Evolutionary conservation across 225 moss, liverwort and hornwort genomes (phyloP).

Genomic region (Sphagnum tenellum): DNA sequence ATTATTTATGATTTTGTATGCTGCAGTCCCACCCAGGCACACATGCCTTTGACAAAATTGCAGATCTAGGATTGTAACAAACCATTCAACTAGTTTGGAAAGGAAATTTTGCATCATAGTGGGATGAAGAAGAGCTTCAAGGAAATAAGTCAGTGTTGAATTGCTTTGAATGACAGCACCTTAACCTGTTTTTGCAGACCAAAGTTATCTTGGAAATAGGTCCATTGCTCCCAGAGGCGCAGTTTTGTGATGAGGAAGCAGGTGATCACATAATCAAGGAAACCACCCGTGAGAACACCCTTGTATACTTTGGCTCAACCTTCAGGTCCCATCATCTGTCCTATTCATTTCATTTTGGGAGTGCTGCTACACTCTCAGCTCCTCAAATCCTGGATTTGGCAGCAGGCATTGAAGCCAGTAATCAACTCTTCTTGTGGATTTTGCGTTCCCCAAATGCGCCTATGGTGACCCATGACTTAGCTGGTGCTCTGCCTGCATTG

Average conservation of each 20-base stretch:
- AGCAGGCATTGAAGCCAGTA: slow-evolving; percentile 21
- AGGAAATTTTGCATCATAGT: neutral
- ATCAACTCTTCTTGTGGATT: slow-evolving; percentile 32
- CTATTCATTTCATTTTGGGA: slow-evolving; percentile 28
- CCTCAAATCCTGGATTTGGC: slow-evolving; percentile 30
- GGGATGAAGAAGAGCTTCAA: neutral
- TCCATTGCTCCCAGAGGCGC: slow-evolving; percentile 14
- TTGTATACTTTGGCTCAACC: slow-evolving; percentile 18
- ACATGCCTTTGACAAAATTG: too few relatives aligned
- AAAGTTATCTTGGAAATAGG: slow-evolving; percentile 22
- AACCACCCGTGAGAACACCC: slow-evolving; percentile 11
- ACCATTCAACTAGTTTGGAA: too few relatives aligned
- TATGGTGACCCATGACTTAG: neutral
- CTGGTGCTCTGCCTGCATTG: slow-evolving; percentile 4
- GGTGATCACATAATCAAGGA: neutral
- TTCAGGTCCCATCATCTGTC: slow-evolving; percentile 25
- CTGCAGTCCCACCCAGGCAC: too few relatives aligned
- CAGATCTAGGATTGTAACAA: too few relatives aligned
- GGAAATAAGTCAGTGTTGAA: neutral
- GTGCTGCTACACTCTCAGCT: slow-evolving; percentile 11
- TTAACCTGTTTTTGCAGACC: slow-evolving; percentile 9
- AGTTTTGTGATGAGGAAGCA: slow-evolving; percentile 1
- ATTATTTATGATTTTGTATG: too few relatives aligned
- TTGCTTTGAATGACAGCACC: neutral
- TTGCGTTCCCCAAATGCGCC: slow-evolving; percentile 17